Evolutionary conservation across 768 basidiomycete genomes (phyloP).

Genomic region (Lentinula raphanica): DNA sequence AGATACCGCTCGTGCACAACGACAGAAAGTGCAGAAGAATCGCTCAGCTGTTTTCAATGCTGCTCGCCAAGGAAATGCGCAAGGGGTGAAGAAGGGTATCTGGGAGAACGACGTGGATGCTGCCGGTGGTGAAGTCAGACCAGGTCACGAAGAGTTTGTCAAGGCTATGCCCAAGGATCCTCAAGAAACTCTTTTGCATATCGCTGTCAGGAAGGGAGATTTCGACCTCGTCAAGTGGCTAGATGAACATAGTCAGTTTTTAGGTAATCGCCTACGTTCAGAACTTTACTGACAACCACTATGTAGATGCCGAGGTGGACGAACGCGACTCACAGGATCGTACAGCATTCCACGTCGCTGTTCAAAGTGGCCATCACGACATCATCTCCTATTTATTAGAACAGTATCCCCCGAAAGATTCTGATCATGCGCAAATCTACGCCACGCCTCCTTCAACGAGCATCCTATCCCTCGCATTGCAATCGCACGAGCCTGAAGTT

Average conservation of each 20-base stretch:
- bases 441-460: slow-evolving; percentile 32
- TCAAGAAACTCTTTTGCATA: slow-evolving; percentile 67
- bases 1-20: slow-evolving; percentile 39
- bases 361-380: slow-evolving; percentile 45
- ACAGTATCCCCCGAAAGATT: slow-evolving; percentile 47
- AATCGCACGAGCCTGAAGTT: slow-evolving; percentile 57
- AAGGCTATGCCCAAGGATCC: slow-evolving; percentile 42
- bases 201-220: slow-evolving; percentile 54
- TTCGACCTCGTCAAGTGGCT: slow-evolving; percentile 61
- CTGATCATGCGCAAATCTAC: slow-evolving; percentile 49
- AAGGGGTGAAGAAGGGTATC: slow-evolving; percentile 55
- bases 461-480: slow-evolving; percentile 51
- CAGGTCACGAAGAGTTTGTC: slow-evolving; percentile 49
- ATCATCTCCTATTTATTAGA: slow-evolving; percentile 60
- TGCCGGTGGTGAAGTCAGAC: slow-evolving; percentile 62
- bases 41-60: slow-evolving; percentile 64
- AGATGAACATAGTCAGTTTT: slow-evolving; percentile 57
- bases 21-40: slow-evolving; percentile 45
- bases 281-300: slow-evolving; percentile 9
- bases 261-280: slow-evolving; percentile 17
- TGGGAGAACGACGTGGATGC: slow-evolving; percentile 71
- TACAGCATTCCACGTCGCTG: slow-evolving; percentile 64
- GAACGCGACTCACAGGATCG: slow-evolving; percentile 55
- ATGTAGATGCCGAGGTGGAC: slow-evolving; percentile 64
- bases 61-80: slow-evolving; percentile 49